Evolutionary conservation across 768 basidiomycete species (phyloP).

Genomic region (Fibroporia radiculosa): DNA sequence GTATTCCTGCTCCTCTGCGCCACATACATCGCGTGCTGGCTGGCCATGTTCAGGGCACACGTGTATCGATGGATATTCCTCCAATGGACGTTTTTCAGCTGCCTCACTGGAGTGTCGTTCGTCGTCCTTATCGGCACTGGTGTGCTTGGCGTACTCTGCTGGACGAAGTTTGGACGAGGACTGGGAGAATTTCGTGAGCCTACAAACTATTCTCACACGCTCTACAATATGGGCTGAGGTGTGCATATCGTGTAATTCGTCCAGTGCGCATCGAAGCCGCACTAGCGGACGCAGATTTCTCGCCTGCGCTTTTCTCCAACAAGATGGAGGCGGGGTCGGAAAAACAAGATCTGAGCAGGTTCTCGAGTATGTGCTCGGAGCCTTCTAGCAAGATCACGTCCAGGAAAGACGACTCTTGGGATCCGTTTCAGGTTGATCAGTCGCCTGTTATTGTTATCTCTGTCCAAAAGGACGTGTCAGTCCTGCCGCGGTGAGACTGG

Average conservation of each 20-base stretch:
- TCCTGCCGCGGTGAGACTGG: too few relatives aligned
- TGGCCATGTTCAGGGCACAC: constrained; percentile 20
- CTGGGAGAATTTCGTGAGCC: constrained; percentile 47
- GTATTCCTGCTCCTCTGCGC: constrained; percentile 36
- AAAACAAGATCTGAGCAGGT: too few relatives aligned
- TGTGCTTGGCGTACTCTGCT: constrained; percentile 40
- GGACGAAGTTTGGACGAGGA: constrained; percentile 47
- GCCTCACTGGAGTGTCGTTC: constrained; percentile 37
- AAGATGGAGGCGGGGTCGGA: constrained; percentile 11
- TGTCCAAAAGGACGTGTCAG: too few relatives aligned
- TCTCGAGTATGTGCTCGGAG: constrained; percentile 9
- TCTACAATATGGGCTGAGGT: not conserved
- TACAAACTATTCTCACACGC: not conserved
- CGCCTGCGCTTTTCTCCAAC: constrained; percentile 19
- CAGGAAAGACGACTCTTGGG: constrained; percentile 18
- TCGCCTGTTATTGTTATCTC: constrained; percentile 17
- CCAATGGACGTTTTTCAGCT: constrained; percentile 44
- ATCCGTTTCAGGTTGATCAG: constrained; percentile 9
- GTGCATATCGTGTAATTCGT: not conserved
- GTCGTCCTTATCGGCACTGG: constrained; percentile 27
- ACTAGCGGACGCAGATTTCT: constrained; percentile 19
- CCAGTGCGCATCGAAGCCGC: constrained; percentile 15
- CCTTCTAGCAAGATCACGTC: constrained; percentile 6
- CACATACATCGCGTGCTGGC: constrained; percentile 22
- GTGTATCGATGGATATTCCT: constrained; percentile 23